Base-by-base conservation (phyloP, 108 stramenopile species). In the Phaeodactylum tricornutum region DNA sequence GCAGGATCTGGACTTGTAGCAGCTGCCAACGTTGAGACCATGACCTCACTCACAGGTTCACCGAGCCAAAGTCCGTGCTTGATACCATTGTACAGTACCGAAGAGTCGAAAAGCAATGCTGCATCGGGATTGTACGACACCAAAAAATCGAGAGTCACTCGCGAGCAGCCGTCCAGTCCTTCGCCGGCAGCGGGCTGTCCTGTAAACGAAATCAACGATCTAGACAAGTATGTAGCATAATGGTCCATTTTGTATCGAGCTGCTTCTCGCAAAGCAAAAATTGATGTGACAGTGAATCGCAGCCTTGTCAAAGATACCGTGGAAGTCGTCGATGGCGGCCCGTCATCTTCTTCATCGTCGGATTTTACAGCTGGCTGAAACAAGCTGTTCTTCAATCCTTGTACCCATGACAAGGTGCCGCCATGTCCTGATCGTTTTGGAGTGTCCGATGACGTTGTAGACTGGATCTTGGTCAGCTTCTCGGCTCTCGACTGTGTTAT, bases 91-190 rank as follows among this genome's bases (percentile, higher is more conserved):
- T 65, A 63, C 7, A 88, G 51, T 28, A 65, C 43, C 21, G 50
- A 47, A 12, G 74, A 48, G 61, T 79, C 75, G 4, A 77, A 54
- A 42, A 75, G 61, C 39, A 64, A 55, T 49, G 57, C 67, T 17
- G 63, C 56, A 52, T 84, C 82, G 11, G 87, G 82, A 43, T 76
- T 66, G 65, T 77, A 88, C 3, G 66, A 56, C 19, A 77, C 74
- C 2, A 88, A 50, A 47, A 88, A 81, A 42, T 88, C 70, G 4
- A 88, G 51, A 1, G 77, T 75, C 29, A 74, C 79, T 39, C 79
- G 40, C 2, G 82, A 77, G 34, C 78, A 84, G 21, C 77, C 77
- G 59, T 81, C 75, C 36, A 88, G 57, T 14, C 87, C 82, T 59
- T 88, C 87, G 1, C 80, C 75, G 14, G 61, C 25, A n/a, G 74